Conservation (phyloP, 345 rosid species). For the Eutrema heterophyllum region DNA sequence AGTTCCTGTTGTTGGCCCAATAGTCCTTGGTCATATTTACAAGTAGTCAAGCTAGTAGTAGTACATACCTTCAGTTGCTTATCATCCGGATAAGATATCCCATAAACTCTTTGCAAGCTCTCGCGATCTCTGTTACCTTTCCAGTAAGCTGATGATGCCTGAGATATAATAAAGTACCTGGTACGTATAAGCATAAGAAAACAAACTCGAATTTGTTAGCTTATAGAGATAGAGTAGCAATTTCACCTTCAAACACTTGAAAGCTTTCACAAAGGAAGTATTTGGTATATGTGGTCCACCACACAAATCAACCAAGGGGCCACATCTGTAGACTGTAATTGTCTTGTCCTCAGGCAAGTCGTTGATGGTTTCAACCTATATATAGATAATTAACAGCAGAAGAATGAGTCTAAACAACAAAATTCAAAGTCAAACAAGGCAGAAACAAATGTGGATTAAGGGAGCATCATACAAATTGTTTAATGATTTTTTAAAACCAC, state of each 20-base stretch:
- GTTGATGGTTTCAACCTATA: constrained; percentile 66
- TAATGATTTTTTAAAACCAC: not conserved
- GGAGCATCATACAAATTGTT: not conserved
- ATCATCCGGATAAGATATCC: constrained; percentile 80
- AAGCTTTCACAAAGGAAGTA: constrained; percentile 78
- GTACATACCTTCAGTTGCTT: constrained; percentile 47
- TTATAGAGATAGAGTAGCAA: not conserved
- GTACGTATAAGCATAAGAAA: not conserved
- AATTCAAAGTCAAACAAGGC: not conserved
- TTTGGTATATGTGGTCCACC: constrained; percentile 96
- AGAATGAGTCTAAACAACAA: too few relatives aligned
- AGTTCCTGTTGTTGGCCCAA: constrained; percentile 78
- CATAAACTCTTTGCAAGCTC: constrained; percentile 86
- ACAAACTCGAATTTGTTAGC: not conserved
- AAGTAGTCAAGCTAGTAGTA: too few relatives aligned
- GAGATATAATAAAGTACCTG: not conserved
- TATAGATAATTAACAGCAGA: not conserved
- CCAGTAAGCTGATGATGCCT: constrained; percentile 94
- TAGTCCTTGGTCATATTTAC: not conserved
- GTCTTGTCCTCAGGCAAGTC: constrained; percentile 57
- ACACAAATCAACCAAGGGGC: constrained; percentile 79
- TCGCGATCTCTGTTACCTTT: constrained; percentile 71
- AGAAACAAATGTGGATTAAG: not conserved
- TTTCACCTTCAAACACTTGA: constrained; percentile 72
- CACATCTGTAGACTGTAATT: constrained; percentile 85